A percentile compares a stretch with the other conserved stretches of the same genome.
Evolutionary conservation across 352 stramenopile species (phyloP).

Genomic region (Pythium monospermum): DNA sequence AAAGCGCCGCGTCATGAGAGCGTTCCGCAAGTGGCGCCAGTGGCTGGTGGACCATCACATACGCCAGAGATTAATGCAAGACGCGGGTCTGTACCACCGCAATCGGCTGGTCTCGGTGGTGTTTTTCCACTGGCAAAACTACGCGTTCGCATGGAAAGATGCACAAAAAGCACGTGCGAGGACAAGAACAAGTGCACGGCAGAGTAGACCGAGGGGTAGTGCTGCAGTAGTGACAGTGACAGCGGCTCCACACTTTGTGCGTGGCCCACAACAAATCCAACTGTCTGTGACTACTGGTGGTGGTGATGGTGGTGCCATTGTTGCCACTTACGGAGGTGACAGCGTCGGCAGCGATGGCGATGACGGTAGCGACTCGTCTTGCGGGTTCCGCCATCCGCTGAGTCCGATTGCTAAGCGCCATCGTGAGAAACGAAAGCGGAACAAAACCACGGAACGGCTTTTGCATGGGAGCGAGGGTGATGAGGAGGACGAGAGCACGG

Average conservation of each 20-base stretch:
- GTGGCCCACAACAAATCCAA: background rate
- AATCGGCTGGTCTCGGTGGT: slow-evolving; percentile 27
- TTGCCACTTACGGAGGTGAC: too few relatives aligned
- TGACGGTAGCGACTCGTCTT: slow-evolving; percentile 4
- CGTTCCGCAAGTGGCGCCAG: slow-evolving; percentile 4
- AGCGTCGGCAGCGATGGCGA: too few relatives aligned
- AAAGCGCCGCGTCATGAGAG: background rate
- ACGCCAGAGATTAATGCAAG: slow-evolving; percentile 8
- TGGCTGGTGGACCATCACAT: slow-evolving; percentile 8
- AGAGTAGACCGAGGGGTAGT: too few relatives aligned
- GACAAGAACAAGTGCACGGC: too few relatives aligned
- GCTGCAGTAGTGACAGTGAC: too few relatives aligned
- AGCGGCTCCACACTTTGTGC: too few relatives aligned
- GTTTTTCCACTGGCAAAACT: slow-evolving; percentile 78
- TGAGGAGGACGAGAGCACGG: too few relatives aligned
- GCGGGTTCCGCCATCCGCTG: slow-evolving; percentile 23
- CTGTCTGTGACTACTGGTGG: background rate
- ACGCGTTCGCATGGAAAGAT: slow-evolving; percentile 66
- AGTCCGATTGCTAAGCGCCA: slow-evolving; percentile 60
- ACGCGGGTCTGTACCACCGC: slow-evolving; percentile 23
- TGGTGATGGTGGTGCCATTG: too few relatives aligned
- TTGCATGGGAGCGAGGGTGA: slow-evolving; percentile 10
- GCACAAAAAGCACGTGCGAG: too few relatives aligned
- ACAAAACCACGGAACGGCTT: background rate
- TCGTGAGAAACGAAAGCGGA: slow-evolving; percentile 20